A percentile compares a stretch with the other conserved stretches of the same genome.
These are phyloP conservation scores for Pseudotulostoma volvatum DNA, from an alignment of 495 filamentous ascomycete species.

Conservation along the genomic window DNA sequence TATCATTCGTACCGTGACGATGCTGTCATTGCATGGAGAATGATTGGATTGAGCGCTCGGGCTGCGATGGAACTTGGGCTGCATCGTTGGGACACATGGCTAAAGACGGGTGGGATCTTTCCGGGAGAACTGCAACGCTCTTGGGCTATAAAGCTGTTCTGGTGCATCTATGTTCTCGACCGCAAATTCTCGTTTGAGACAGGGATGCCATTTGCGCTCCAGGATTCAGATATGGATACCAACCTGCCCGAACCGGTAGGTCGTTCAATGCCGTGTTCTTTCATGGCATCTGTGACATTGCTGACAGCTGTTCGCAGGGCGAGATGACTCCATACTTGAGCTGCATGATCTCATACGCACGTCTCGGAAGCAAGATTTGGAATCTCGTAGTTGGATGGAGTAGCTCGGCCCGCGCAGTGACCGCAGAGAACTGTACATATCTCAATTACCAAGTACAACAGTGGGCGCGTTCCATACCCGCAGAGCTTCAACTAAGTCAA, in stretches of 20 bases:
- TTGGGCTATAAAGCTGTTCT: constrained; percentile 54
- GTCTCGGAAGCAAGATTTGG: constrained; percentile 65
- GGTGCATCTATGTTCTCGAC: constrained; percentile 72
- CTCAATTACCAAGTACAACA: constrained; percentile 59
- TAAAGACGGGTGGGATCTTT: constrained; percentile 35
- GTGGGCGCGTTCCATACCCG: constrained; percentile 50
- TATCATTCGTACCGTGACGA: constrained; percentile 71
- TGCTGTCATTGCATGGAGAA: constrained; percentile 61
- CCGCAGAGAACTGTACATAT: constrained; percentile 46
- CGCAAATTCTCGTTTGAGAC: constrained; percentile 68
- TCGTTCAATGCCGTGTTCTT: too few species aligned
- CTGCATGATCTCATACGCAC: constrained; percentile 58
- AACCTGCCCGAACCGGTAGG: constrained; percentile 55
- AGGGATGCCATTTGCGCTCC: constrained; percentile 60
- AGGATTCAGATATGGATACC: constrained; percentile 69
- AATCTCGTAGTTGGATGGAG: constrained; percentile 32
- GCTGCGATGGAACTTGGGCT: constrained; percentile 64
- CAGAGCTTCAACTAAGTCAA: constrained; percentile 38
- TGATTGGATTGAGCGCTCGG: constrained; percentile 53
- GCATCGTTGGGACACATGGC: constrained; percentile 56
- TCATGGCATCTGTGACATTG: too few species aligned
- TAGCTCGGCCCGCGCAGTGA: constrained; percentile 30
- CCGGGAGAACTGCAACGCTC: constrained; percentile 42
- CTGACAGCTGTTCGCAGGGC: too few species aligned
- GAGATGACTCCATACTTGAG: constrained; percentile 37